These are phyloP conservation scores for Camellia sinensis DNA, from an alignment of 148 eudicot species.

Conservation along the genomic window DNA sequence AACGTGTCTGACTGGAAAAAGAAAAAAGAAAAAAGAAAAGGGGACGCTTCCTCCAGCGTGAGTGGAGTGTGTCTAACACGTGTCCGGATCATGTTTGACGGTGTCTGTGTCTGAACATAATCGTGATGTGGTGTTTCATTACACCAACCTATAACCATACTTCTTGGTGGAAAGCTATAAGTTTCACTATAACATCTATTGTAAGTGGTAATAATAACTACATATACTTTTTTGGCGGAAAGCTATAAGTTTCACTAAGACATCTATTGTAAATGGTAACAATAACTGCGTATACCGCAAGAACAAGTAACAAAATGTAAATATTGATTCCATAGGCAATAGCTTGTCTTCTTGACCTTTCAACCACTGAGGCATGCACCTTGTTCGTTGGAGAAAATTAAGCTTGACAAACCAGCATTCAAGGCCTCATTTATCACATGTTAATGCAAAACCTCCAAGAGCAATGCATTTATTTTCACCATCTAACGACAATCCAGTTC, in stretches of 20 bases:
- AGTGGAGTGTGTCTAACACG: no score
- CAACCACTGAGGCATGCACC: neutral
- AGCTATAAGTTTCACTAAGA: neutral
- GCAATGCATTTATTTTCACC: neutral
- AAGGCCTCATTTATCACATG: neutral
- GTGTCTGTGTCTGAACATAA: neutral
- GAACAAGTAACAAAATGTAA: neutral
- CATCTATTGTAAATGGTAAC: neutral
- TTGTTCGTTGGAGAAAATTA: neutral
- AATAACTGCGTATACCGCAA: neutral
- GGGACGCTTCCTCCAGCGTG: no score
- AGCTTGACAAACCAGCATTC: neutral
- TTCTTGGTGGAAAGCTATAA: neutral
- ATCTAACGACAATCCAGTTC: neutral
- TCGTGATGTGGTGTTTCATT: neutral
- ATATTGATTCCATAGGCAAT: neutral
- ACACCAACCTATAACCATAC: neutral
- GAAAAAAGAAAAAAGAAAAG: no score
- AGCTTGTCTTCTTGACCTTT: neutral
- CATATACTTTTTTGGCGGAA: neutral
- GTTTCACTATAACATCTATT: neutral
- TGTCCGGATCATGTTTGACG: no score
- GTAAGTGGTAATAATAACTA: neutral
- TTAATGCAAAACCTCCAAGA: neutral
- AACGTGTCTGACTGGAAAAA: no score